Evolutionary conservation across 2,329 filamentous ascomycete species (phyloP), one percentile per base, ranked within the genome.

Genomic region (Stachybotrys chlorohalonatus): DNA sequence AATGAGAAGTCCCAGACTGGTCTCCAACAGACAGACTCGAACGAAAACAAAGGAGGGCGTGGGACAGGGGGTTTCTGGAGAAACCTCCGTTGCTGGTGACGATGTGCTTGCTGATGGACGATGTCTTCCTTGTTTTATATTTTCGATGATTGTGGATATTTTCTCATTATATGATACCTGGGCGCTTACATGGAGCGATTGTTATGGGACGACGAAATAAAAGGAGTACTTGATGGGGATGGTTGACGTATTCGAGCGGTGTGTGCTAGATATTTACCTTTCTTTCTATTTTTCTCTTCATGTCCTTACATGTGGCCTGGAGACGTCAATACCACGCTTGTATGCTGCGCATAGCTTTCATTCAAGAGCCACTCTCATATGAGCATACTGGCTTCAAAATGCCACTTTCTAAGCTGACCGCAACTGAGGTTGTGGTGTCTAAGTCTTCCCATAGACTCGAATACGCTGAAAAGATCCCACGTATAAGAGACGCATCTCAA

Each of bases 41-140:
- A 75, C 31, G 73, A 66, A 42, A 60, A 75, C 7, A 67, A 72
- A 36, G 60, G 77, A 11, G 75, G 75, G 1, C 68, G 71, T 36
- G 71, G 69, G 2, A 68, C 71, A 1, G 69, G 69, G 1, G 74
- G 74, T 9, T 83, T 83, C 64, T 83, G 79, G 80, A 79, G 71
- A 68, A 79, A 71, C 62, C 63, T 83, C 60, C 69, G 79, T 64
- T 85, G 73, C 59, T 83, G 80, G 80, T 83, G 61, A 70, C 16
- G 47, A 46, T 9, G 8, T 42, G 13, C 36, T 42, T 42, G 36
- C 13, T 16, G n/a, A 2, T 50, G n/a, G 17, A 50, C 48, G 11
- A 50, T 50, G 24, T 17, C 16, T 50, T 24, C 5, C 24, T 4
- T 17, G 3, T 50, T 50, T 5, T 50, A 30, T 31, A 15, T 17